Evolutionary conservation across 441 rosid species (phyloP), one percentile per base, ranked within the genome.

Genomic region (Croton setiger): DNA sequence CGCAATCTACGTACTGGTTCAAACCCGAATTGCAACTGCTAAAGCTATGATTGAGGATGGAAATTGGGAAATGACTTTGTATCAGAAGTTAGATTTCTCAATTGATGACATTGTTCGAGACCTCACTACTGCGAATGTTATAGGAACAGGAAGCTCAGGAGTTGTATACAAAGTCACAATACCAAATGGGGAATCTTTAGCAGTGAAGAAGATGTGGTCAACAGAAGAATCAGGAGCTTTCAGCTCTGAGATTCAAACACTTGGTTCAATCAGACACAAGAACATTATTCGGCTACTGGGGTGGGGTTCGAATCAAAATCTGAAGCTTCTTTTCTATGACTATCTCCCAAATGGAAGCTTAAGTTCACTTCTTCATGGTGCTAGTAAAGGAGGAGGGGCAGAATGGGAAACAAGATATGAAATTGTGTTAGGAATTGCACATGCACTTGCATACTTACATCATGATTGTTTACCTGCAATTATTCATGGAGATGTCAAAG

Each of bases 171-270:
- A 86, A 69, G 93, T 89, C 57, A 83, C 80, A 14, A 75, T 82
- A 21, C 85, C 93, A 10, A 86, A 81, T 3, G 96, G 96, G 7
- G 95, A 88, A 67, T 84, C 86, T 2, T 68, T 94, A 54, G 98
- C 98, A 3, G 96, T 94, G 66, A 94, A 94, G 74, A 94, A 91
- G 67, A 91, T 91, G 96, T 91, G 97, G 98, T 85, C 98, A 23
- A 72, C 84, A 12, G 96, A 91, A 53, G 93, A 94, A 75, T 82
- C 83, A 5, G 90, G 96, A 36, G 96, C 98, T 53, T 94, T 91
- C 74, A 79, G 67, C 69, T 94, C 97, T 23, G 97, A 94, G 68
- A 90, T 94, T 71, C 83, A 74, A 72, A 84, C 96, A 17, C 84
- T 94, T 2, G 93, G 98, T 61, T 91, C 93, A 6, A 87, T 94